Evolutionary conservation across 2,329 filamentous ascomycete species (phyloP), one percentile per base, ranked within the genome.

Genomic region (Epichloe sylvatica): DNA sequence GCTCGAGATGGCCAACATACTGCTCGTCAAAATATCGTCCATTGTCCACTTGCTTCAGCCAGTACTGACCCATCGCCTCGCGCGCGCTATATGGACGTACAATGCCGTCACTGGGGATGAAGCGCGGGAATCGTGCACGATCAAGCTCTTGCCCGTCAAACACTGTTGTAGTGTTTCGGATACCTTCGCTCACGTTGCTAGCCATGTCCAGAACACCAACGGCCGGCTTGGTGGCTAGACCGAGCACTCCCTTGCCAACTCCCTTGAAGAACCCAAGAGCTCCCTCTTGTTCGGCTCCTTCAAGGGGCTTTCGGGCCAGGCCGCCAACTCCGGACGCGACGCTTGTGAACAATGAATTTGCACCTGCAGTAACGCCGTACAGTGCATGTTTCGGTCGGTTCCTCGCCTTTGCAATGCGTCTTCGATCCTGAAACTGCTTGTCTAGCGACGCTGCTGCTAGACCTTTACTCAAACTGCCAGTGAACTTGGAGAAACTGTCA

Each of bases 1-100:
- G 77, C 67, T 98, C 91, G 4, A 98, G 74, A 63, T 98, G 94
- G 4, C 90, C 94, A 64, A 98, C 92, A 70, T 98, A 98, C 63
- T 88, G 79, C 67, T 98, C 92, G 68, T 94, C 84, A 77, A 98
- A 98, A 73, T 91, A 97, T 65, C 90, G 92, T 53, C 92, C 92
- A 56, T 96, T 92, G 68, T 98, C 92, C 11, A 94, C 81, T 52
- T 95, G 94, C 75, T 98, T 98, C 55, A 98, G 81, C 94, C 92
- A 98, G 72, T 88, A 96, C 65, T 98, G 92, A 0, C 92, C 92
- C 3, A 98, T 80, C 0, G 92, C 90, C 72, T 98, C 92, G 44
- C 92, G 86, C 63, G 94, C 86, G 50, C 83, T 90, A 72, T 95
- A 98, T 0, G 92, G 90, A 3, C 91, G 84, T 35, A 98, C 90